Conservation (phyloP, 768 basidiomycete genomes). For the Russula sp. region DNA sequence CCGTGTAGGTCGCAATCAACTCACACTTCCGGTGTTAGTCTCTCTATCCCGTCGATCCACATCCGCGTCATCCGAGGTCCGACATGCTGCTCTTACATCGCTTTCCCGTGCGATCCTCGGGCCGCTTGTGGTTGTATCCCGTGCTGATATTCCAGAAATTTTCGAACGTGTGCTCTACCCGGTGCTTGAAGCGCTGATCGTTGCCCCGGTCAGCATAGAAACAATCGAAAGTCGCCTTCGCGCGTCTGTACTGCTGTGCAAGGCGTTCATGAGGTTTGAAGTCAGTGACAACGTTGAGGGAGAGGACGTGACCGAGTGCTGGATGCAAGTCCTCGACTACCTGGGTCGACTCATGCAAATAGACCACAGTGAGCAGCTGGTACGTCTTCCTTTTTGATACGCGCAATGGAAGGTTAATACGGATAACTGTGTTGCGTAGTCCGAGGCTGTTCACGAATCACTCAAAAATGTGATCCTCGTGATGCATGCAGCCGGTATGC, state of each 20-base stretch:
- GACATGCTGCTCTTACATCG: conserved; percentile 58
- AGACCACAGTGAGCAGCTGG: conserved; percentile 83
- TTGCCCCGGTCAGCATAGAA: conserved; percentile 75
- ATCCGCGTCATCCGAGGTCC: conserved; percentile 27
- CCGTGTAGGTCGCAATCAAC: conserved; percentile 26
- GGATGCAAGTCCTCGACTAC: conserved; percentile 87
- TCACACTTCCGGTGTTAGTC: conserved; percentile 23
- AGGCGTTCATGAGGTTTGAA: conserved; percentile 92
- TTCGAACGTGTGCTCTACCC: conserved; percentile 92
- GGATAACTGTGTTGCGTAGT: conserved; percentile 45
- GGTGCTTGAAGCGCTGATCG: conserved; percentile 85
- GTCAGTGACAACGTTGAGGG: conserved; percentile 57
- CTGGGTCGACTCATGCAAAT: conserved; percentile 86
- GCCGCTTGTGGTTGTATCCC: conserved; percentile 39
- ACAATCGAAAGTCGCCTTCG: conserved; percentile 89
- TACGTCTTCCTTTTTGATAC: conserved; percentile 36
- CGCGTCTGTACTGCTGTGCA: conserved; percentile 88
- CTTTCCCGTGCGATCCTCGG: conserved; percentile 40
- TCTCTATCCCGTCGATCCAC: conserved; percentile 24
- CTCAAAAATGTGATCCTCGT: conserved; percentile 95
- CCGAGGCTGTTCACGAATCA: conserved; percentile 93
- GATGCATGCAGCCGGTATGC: conserved; percentile 85
- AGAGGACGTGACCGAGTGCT: conserved; percentile 68
- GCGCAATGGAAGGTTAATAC: conserved; percentile 10
- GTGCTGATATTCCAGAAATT: conserved; percentile 68